Evolutionary conservation across 805 yeast genomes (phyloP), one percentile per base, ranked within the genome.

Genomic region (Ogataea paradorogensis): DNA sequence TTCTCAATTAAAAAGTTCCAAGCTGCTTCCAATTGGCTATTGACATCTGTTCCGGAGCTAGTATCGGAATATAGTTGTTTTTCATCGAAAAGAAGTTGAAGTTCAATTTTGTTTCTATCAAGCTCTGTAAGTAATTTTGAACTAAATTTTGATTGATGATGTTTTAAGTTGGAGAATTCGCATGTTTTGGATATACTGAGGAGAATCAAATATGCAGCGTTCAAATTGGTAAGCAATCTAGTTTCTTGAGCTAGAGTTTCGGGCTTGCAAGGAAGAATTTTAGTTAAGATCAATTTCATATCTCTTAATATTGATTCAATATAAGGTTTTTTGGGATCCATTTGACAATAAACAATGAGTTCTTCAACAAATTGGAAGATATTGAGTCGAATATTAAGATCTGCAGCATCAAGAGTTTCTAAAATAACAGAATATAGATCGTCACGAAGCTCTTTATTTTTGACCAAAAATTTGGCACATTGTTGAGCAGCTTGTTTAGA

Each of bases 321-420:
- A 37, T 47, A 55, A 5, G 55, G 54, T 38, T 22, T 38, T 28
- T 9, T 28, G 10, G 36, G 34, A 28, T 40, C 45, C 11, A 30
- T 25, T 27, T 58, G 59, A 15, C 73, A 61, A 16, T 67, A 68
- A 15, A 61, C 50, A 1, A 78, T 65, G 26, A 85, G 59, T n/a
- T 78, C 73, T 45, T 85, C 91, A 4, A 87, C 56, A 51, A 85
- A 80, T 55, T 78, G 85, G 43, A 86, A 70, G 7, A 85, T 70
- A 46, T 82, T 84, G 30, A 85, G 69, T 43, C 85, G 70, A 28
- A 73, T 63, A 53, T 85, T 84, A 31, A 85, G 51, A 63, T 78
- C 79, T 11, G 74, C 64, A 20, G 56, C 56, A 21, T 70, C 71
- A 15, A 82, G 62, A 30, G 77, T 77, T 42, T 80, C 90, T 30